Conservation (phyloP, 805 yeast genomes). For the Lipomyces mesembrius region DNA sequence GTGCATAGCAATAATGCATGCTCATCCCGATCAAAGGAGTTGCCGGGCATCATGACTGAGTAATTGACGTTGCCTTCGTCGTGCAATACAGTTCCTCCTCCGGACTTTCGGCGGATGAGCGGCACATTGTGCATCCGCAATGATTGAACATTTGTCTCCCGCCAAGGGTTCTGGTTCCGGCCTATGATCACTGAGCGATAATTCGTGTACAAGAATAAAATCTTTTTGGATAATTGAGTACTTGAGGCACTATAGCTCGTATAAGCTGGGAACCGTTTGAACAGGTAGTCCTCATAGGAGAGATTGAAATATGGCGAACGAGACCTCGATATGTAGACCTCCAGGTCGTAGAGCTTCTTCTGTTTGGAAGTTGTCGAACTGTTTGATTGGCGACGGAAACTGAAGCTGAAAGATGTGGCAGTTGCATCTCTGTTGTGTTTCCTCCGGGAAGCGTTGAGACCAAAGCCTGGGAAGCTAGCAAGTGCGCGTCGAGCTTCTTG, state of each 20-base stretch:
- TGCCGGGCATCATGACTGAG: constrained; percentile 73
- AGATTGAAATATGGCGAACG: constrained; percentile 74
- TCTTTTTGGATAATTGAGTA: constrained; percentile 44
- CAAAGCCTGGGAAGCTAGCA: neutral
- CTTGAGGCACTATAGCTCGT: neutral
- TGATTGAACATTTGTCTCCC: constrained; percentile 70
- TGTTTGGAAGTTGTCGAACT: neutral
- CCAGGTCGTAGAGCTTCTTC: constrained; percentile 16
- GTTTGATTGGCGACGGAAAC: neutral
- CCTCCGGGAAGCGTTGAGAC: neutral
- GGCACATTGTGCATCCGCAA: constrained; percentile 61
- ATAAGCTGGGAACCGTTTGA: constrained; percentile 61
- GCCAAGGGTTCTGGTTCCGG: constrained; percentile 94
- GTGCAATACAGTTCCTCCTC: constrained; percentile 98
- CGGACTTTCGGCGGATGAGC: constrained; percentile 76
- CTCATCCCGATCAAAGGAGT: constrained; percentile 62
- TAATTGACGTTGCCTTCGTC: constrained; percentile 88
- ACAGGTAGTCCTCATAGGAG: constrained; percentile 81
- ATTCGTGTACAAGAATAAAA: constrained; percentile 76
- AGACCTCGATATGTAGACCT: constrained; percentile 62
- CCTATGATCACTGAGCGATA: constrained; percentile 91
- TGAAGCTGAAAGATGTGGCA: neutral
- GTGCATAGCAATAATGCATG: constrained; percentile 55
- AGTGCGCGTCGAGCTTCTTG: neutral
- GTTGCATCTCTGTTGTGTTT: neutral